Base-by-base conservation (phyloP, 2,329 filamentous ascomycete genomes). In the Aureobasidium sp. region DNA sequence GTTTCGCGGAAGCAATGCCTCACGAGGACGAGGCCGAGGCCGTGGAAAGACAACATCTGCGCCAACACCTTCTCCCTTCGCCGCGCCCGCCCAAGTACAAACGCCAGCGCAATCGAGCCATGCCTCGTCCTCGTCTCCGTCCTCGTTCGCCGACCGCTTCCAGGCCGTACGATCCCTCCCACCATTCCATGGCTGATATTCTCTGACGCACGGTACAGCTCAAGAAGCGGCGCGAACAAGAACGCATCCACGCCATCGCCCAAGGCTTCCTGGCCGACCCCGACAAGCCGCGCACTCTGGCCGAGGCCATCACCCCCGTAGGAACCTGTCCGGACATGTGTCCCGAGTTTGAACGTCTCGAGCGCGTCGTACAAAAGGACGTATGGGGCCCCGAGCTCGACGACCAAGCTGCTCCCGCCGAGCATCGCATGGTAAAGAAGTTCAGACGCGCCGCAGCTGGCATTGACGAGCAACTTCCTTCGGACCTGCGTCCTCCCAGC, bases 261-360 rank as follows among this genome's bases (percentile, higher is more conserved):
- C 71, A 78, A 67, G 82, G 81, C 49, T 76, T 81, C 62, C 81
- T 85, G 71, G 78, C 79, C 39, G 82, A 87, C 68, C 84, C 84
- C 5, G 80, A 84, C 63, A 82, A 82, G 67, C 82, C 82, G n/a
- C 83, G 81, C 59, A 78, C 77, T 27, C 74, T 87, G 63, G 78
- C 79, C 34, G 79, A 86, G 64, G 84, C 84, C 31, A 85, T 87
- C 67, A 85, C 82, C 22, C 79, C 82, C 0, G 79, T 84, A 5
- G 85, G 84, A 56, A 83, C 80, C 56, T 87, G 85, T 71, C 79
- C 78, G 42, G 81, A 83, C 66, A 87, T 87, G 84, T 87, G 85
- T 68, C 81, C 85, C 2, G 82, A 86, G 65, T 85, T 78, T 63
- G 85, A 87, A 73, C 74, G 84, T 47, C 80, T 86, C 47, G 80